A percentile compares a stretch with the other conserved stretches of the same genome.
Evolutionary conservation across 805 yeast genomes (phyloP).

Genomic region (Saccharomycodes ludwigii): DNA sequence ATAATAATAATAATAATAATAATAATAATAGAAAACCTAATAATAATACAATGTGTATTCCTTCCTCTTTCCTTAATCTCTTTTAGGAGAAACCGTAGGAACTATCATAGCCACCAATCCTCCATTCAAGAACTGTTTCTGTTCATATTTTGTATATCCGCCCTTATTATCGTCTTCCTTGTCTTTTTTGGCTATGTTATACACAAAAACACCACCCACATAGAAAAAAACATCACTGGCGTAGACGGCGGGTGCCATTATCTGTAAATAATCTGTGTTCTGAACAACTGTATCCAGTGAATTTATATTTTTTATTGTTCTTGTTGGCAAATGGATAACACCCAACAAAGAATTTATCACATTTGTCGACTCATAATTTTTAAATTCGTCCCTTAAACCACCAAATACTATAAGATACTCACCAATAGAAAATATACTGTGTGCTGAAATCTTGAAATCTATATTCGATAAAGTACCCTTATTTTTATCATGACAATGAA

Average conservation of each 20-base stretch:
- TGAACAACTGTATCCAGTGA: neutral
- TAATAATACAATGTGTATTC: no score
- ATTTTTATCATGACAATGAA: no score
- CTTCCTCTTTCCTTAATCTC: no score
- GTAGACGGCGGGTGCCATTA: neutral
- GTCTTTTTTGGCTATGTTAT: neutral
- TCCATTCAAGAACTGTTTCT: neutral
- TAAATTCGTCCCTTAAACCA: slow-evolving; percentile 4
- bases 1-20: no score
- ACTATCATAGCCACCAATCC: neutral
- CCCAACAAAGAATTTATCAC: neutral
- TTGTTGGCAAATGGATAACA: slow-evolving; percentile 2
- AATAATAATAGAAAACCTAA: no score
- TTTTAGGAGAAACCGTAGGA: neutral
- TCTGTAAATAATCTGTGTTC: neutral
- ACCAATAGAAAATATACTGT: slow-evolving; percentile 10
- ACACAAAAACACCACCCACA: slow-evolving; percentile 1
- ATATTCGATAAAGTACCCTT: slow-evolving; percentile 3
- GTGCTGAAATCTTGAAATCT: slow-evolving; percentile 4
- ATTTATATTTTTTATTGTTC: neutral
- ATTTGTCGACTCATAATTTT: neutral
- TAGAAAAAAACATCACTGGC: neutral
- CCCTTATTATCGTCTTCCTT: neutral
- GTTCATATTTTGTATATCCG: no score
- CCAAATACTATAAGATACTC: slow-evolving; percentile 10